phyloP scores from a whole-genome alignment of 2,329 filamentous ascomycete genomes.

The Penicillium sp. region DNA sequence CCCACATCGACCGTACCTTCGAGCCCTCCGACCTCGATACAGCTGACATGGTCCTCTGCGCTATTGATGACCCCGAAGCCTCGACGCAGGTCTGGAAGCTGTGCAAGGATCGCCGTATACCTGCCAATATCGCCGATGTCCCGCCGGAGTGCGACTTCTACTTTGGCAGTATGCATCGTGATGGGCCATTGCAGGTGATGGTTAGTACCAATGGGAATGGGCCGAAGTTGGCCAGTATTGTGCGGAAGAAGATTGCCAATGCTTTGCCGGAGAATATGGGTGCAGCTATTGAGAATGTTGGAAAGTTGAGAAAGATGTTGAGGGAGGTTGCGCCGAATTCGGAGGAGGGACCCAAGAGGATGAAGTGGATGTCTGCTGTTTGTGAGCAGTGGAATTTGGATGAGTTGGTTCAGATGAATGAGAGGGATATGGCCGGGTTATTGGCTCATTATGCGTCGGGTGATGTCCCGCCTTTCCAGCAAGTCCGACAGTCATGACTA shows the following conservation, averaged over 20 bases:
- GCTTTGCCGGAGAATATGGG: constrained; percentile 79
- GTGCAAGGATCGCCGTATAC: constrained; percentile 81
- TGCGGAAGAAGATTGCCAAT: constrained; percentile 79
- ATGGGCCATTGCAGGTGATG: constrained; percentile 97
- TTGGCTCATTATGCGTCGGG: constrained; percentile 69
- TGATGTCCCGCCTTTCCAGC: constrained; percentile 42
- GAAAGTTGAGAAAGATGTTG: constrained; percentile 76
- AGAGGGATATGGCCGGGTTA: constrained; percentile 83
- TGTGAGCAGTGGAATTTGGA: constrained; percentile 86
- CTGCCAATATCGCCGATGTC: constrained; percentile 96
- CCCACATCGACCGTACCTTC: constrained; percentile 82
- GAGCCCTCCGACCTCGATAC: constrained; percentile 82
- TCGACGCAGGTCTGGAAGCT: constrained; percentile 90
- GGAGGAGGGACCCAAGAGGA: constrained; percentile 80
- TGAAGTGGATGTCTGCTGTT: constrained; percentile 94
- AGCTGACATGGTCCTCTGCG: constrained; percentile 85
- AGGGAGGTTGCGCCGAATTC: constrained; percentile 73
- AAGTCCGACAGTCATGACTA: constrained; percentile 31
- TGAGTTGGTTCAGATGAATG: constrained; percentile 79
- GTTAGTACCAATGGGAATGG: constrained; percentile 98
- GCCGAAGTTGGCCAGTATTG: constrained; percentile 83
- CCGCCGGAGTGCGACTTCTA: constrained; percentile 98
- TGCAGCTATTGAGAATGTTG: constrained; percentile 82
- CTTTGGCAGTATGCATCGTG: constrained; percentile 93
- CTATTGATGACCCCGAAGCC: constrained; percentile 90